Evolutionary conservation across 192 early-diverging fungal species (phyloP).

Genomic region (Podila epicladia): DNA sequence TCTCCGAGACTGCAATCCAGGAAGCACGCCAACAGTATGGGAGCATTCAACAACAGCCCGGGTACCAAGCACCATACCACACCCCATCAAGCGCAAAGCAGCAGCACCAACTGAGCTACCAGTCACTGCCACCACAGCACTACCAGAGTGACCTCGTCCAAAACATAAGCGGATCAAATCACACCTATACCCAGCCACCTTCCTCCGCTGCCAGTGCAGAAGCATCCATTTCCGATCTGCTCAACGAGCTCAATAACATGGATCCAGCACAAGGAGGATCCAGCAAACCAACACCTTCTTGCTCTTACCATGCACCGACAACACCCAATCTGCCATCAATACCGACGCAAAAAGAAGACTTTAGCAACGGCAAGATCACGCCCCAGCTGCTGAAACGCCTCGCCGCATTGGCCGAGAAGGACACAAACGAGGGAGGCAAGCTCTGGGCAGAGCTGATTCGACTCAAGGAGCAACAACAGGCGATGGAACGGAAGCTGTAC

Average conservation of each 20-base stretch:
- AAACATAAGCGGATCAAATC: not conserved
- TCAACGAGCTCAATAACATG: not conserved
- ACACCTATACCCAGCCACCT: not conserved
- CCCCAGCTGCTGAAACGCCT: constrained; percentile 37
- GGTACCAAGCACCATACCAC: not conserved
- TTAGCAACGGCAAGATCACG: constrained; percentile 41
- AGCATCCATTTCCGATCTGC: not conserved
- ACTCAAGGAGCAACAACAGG: constrained; percentile 15
- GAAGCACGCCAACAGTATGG: constrained; percentile 32
- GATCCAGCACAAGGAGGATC: not conserved
- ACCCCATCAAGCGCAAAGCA: not conserved
- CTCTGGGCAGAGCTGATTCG: constrained; percentile 25
- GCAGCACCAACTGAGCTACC: not conserved
- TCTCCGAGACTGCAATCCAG: constrained; percentile 40
- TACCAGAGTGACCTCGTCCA: not conserved
- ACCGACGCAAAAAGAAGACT: constrained; percentile 6
- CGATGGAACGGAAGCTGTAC: constrained; percentile 11
- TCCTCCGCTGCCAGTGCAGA: not conserved
- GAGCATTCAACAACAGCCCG: not conserved
- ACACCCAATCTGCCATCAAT: not conserved
- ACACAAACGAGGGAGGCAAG: constrained; percentile 14
- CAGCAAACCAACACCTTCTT: not conserved
- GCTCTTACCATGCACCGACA: not conserved
- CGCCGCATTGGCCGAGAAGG: constrained; percentile 19
- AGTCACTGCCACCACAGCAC: too few species aligned